Conservation (phyloP, 345 rosid genomes). For the Gossypium bickii region DNA sequence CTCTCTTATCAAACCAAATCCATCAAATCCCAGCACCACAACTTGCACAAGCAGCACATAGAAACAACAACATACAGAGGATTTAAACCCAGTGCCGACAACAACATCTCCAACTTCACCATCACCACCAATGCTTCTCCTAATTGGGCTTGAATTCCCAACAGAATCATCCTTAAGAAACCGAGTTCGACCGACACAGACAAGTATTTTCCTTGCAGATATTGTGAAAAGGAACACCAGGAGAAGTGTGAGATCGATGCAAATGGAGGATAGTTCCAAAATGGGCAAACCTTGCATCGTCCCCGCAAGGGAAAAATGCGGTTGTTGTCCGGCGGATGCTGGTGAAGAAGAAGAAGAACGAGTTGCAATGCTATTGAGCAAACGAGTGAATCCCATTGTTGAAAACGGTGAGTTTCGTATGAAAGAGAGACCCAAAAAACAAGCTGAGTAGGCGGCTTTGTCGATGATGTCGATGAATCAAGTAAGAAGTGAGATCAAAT, state of each 20-base stretch:
- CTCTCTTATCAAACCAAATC: slow-evolving; percentile 50
- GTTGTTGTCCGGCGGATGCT: slow-evolving; percentile 19
- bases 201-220: slow-evolving; percentile 59
- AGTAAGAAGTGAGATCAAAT: slow-evolving; percentile 29
- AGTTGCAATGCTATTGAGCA: slow-evolving; percentile 32
- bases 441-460: slow-evolving; percentile 32
- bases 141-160: slow-evolving; percentile 40
- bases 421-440: slow-evolving; percentile 24
- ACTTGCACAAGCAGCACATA: slow-evolving; percentile 68
- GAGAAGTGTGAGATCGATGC: slow-evolving; percentile 62
- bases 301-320: slow-evolving; percentile 21
- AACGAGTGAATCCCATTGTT: slow-evolving; percentile 33
- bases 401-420: slow-evolving; percentile 18
- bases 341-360: slow-evolving; percentile 8
- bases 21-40: slow-evolving; percentile 72
- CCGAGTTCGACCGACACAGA: slow-evolving; percentile 58
- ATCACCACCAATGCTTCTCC: slow-evolving; percentile 39
- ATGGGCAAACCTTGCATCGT: slow-evolving; percentile 45
- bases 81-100: slow-evolving; percentile 58
- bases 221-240: slow-evolving; percentile 58
- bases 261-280: slow-evolving; percentile 65
- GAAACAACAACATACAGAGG: slow-evolving; percentile 61
- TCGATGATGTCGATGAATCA: slow-evolving; percentile 20
- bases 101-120: slow-evolving; percentile 41
- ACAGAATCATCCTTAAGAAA: slow-evolving; percentile 62